Base-by-base conservation (phyloP, 2,329 filamentous ascomycete genomes). In the Phyllosticta citriasiana region DNA sequence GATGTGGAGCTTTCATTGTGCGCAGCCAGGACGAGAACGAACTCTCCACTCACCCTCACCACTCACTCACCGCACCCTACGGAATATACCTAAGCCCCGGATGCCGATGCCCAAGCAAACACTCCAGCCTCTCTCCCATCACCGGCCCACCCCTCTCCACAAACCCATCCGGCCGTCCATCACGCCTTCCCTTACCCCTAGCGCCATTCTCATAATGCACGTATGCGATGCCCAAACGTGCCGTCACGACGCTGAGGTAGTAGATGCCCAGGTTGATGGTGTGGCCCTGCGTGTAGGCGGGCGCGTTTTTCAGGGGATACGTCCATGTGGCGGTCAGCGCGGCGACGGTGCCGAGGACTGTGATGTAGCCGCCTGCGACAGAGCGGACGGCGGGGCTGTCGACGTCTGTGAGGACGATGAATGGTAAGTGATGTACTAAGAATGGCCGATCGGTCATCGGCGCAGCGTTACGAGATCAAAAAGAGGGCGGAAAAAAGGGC, bases 211-310 rank as follows among this genome's bases (percentile, higher is more conserved):
- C 83, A 67, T 77, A 79, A 19, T 74, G 64, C 67, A 80, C 82
- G 66, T 84, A 84, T 12, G 72, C 52, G 53, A 84, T 79, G 16
- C 81, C 81, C 25, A 74, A 76, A 4, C 76, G 35, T 1, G 80
- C 70, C 5, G 84, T 73, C 22, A 76, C 63, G 2, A 80, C 67
- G 3, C 77, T 76, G 12, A 68, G 68, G 19, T 78, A 69, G 67
- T 84, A 80, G 1, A 80, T 80, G 3, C 65, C 73, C 54, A 85
- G 73, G 66, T 85, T 85, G 75, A 85, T 84, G 4, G 79, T 79
- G 57, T 75, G 78, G 9, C 57, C 57, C 33, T 70, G 73, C 3
- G 30, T 51, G 65, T 79, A 83, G 53, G 40, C 19, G 1, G 80
- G 80, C 0, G 70, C 76, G 62, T 83, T 80, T 10, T 64, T 66